Evolutionary conservation across 306 rosid species (phyloP).

Genomic region (Lathyrus sativus): DNA sequence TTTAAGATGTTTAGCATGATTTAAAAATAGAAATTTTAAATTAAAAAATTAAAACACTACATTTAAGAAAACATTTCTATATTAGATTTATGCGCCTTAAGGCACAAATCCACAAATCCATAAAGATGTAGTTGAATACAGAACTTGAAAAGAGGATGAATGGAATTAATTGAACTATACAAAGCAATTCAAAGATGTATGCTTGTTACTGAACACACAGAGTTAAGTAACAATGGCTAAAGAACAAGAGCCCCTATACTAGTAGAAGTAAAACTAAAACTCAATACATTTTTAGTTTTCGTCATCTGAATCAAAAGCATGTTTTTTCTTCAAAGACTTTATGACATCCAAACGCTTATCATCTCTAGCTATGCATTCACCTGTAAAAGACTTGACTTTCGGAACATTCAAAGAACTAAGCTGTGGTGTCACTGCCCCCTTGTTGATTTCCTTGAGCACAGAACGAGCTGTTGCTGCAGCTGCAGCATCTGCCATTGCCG

Average conservation of each 20-base stretch:
- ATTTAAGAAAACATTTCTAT: no score
- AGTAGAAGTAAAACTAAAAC: conserved; percentile 15
- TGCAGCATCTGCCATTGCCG: conserved; percentile 82
- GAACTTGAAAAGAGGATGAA: not conserved
- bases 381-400: conserved; percentile 59
- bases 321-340: conserved; percentile 68
- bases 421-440: conserved; percentile 65
- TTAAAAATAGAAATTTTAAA: no score
- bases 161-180: not conserved
- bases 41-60: no score
- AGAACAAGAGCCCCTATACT: not conserved
- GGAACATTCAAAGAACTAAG: conserved; percentile 61
- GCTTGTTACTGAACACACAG: not conserved
- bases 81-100: no score
- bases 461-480: conserved; percentile 81
- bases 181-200: not conserved
- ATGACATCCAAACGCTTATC: conserved; percentile 46
- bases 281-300: conserved; percentile 44
- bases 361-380: conserved; percentile 32
- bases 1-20: no score
- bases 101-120: no score
- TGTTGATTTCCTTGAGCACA: conserved; percentile 80
- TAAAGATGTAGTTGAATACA: not conserved
- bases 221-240: not conserved
- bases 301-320: conserved; percentile 70